Conservation (phyloP, 2,329 filamentous ascomycete species). For the Pyrenochaeta sp. region DNA sequence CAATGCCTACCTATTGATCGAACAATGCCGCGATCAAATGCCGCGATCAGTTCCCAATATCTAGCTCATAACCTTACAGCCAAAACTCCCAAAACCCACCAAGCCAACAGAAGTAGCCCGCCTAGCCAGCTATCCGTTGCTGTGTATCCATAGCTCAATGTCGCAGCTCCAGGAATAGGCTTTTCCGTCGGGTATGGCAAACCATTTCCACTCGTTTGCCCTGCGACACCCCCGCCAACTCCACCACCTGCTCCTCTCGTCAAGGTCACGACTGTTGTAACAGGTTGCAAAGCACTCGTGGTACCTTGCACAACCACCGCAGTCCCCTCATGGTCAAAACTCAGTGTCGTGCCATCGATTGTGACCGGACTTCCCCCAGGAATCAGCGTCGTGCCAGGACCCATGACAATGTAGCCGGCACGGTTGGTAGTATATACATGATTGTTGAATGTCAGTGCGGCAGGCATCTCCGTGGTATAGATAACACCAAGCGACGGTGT, state of each 20-base stretch:
- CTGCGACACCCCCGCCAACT: constrained; percentile 4
- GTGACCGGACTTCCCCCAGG: constrained; percentile 48
- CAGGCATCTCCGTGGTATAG: constrained; percentile 31
- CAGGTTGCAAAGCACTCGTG: constrained; percentile 28
- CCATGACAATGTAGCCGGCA: constrained; percentile 53
- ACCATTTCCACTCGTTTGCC: constrained; percentile 1
- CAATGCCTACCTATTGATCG: constrained; percentile 17
- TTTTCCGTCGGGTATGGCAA: constrained; percentile 13
- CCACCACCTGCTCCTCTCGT: constrained; percentile 7
- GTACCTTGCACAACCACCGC: constrained; percentile 34
- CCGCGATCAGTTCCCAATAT: too few relatives aligned
- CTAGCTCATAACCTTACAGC: constrained; percentile 21
- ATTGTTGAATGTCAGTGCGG: constrained; percentile 46
- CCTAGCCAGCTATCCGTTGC: constrained; percentile 15
- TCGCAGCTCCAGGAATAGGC: constrained; percentile 7
- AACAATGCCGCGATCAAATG: too few relatives aligned
- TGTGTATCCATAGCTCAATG: background rate
- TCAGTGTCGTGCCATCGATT: constrained; percentile 41
- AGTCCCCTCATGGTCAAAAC: constrained; percentile 37
- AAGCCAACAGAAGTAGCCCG: constrained; percentile 17
- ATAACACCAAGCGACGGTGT: constrained; percentile 22
- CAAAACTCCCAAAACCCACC: constrained; percentile 20
- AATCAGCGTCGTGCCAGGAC: constrained; percentile 44
- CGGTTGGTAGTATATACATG: constrained; percentile 52
- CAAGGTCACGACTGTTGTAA: constrained; percentile 31